Evolutionary conservation across 164 flowering plant species (phyloP).

Genomic region (Berberis thunbergii): DNA sequence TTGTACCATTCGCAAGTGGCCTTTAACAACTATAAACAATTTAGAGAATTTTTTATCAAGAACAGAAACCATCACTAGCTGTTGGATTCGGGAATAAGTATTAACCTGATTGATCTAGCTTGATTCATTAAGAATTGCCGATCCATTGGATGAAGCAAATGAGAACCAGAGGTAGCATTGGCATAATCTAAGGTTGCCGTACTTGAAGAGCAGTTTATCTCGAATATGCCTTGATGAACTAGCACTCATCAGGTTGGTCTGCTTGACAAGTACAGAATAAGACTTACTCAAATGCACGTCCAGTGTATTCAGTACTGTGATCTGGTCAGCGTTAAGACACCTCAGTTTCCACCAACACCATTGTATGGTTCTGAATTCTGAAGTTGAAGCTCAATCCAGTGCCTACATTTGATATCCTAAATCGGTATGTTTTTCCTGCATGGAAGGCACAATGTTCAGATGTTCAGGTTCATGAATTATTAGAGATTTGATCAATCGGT

Average conservation of each 20-base stretch:
- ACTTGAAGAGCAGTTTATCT: constrained; percentile 23
- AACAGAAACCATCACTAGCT: too few relatives aligned
- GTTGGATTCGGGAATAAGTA: too few relatives aligned
- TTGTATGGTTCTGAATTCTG: constrained; percentile 47
- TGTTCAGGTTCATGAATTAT: too few relatives aligned
- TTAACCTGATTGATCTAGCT: constrained; percentile 56
- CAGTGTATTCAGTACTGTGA: constrained; percentile 29
- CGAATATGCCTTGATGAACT: constrained; percentile 50
- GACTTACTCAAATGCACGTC: constrained; percentile 76
- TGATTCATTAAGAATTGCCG: constrained; percentile 40
- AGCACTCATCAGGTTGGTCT: constrained; percentile 32
- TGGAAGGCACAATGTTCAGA: neutral
- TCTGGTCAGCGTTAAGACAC: constrained; percentile 59
- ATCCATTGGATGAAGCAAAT: constrained; percentile 32
- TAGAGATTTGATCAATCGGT: too few relatives aligned
- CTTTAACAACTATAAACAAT: too few relatives aligned
- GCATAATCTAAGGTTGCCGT: constrained; percentile 37
- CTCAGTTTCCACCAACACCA: constrained; percentile 69
- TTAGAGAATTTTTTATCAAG: too few relatives aligned
- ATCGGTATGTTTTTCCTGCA: constrained; percentile 50
- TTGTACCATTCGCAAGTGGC: too few relatives aligned
- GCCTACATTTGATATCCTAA: constrained; percentile 61
- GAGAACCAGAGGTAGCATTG: constrained; percentile 17
- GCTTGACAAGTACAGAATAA: constrained; percentile 56
- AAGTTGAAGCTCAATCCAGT: constrained; percentile 40